Percentiles rank a stretch among this genome's conserved stretches.
phyloP scores from a whole-genome alignment of 2,329 filamentous ascomycete species.

The Elsinoe necatrix region DNA sequence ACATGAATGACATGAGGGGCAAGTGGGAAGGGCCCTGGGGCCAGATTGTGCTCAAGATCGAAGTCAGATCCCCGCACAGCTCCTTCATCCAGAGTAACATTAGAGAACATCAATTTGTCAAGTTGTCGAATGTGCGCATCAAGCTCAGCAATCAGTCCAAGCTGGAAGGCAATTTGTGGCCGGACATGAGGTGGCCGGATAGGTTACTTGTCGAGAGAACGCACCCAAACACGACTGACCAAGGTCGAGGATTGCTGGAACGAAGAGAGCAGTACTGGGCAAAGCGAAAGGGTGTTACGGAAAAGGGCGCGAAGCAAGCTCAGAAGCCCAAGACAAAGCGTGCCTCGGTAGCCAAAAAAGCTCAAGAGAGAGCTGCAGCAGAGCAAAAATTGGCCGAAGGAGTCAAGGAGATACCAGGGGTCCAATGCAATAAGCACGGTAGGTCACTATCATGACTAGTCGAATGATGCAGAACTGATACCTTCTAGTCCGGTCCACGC shows the following conservation, averaged over 20 bases:
- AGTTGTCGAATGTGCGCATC: slow-evolving; percentile 63
- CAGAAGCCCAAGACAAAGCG: slow-evolving; percentile 24
- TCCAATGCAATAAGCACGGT: slow-evolving; percentile 10
- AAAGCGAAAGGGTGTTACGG: slow-evolving; percentile 27
- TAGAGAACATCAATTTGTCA: slow-evolving; percentile 52
- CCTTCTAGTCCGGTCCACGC: slow-evolving; percentile 38
- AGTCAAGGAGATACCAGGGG: neutral
- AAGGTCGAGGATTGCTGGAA: slow-evolving; percentile 48
- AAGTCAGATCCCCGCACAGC: slow-evolving; percentile 61
- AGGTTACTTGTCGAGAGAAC: slow-evolving; percentile 49
- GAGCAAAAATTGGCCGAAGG: slow-evolving; percentile 28
- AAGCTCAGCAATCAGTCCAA: slow-evolving; percentile 47
- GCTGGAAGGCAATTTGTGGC: slow-evolving; percentile 65
- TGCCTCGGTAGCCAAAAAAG: slow-evolving; percentile 30
- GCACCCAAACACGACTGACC: slow-evolving; percentile 25
- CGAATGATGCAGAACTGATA: neutral
- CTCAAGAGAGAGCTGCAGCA: slow-evolving; percentile 27
- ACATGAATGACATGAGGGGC: slow-evolving; percentile 33
- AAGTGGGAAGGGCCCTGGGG: slow-evolving; percentile 71
- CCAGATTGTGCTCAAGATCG: slow-evolving; percentile 61
- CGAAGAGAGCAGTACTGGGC: slow-evolving; percentile 55
- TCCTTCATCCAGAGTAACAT: slow-evolving; percentile 49
- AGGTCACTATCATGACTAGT: neutral
- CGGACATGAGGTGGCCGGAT: slow-evolving; percentile 44
- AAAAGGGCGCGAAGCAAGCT: slow-evolving; percentile 16